Base-by-base conservation (phyloP, 306 rosid genomes). In the Purshia tridentata region DNA sequence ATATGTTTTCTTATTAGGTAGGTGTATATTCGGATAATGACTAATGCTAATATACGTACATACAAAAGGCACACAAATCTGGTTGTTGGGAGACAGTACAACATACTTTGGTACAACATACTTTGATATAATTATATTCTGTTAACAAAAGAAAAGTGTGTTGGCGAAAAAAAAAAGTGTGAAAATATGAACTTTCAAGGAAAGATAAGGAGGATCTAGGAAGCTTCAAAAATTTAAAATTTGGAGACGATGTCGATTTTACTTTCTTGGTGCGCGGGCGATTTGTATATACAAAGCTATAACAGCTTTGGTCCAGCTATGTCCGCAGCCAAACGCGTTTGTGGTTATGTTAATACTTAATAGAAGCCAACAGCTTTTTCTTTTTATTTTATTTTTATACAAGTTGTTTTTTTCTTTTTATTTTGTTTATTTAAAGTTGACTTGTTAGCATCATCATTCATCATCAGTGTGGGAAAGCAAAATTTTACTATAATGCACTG, bases 61-160 rank as follows among this genome's bases (percentile, higher is more conserved):
- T 37, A n/a, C 18, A 49, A 41, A 9, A 52, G 60, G 13, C 60
- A 75, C 16, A 11, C 40, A 46, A 2, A 75, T 39, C n/a, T 66
- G n/a, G 80, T 69, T 22, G 75, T 50, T 76, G 57, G 65, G 80
- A 6, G 62, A 59, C 75, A 76, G 29, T 41, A 22, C 49, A 15
- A 37, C 45, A 35, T 14, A 49, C 19, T 50, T 29, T 65, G 22
- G 66, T 65, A 54, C 40, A 1, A n/a, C n/a, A n/a, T n/a, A n/a
- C n/a, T n/a, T n/a, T n/a, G n/a, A 2, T 23, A 29, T 29, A 29
- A 42, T 44, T 10, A 9, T 53, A 22, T 44, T 47, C 58, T 74
- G 47, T 54, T 20, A 29, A 1, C 35, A 29, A 29, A n/a, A n/a
- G n/a, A n/a, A n/a, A n/a, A n/a, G n/a, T n/a, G n/a, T n/a, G n/a